phyloP scores from a whole-genome alignment of 1,284 basidiomycete genomes.

The Cerioporus squamosus region DNA sequence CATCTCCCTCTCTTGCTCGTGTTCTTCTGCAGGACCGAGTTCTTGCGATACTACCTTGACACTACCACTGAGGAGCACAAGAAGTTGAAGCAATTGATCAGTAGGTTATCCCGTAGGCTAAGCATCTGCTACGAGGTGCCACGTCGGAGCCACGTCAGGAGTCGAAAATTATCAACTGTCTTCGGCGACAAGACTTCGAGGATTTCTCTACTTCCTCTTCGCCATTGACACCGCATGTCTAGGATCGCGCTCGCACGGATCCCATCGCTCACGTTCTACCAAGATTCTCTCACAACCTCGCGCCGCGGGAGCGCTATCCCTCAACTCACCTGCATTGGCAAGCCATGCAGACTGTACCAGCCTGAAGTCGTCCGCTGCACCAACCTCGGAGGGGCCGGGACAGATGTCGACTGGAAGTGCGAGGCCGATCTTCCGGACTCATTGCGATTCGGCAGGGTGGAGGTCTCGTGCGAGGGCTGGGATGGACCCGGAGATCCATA shows the following conservation, averaged over 20 bases:
- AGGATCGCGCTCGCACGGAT: conserved; percentile 72
- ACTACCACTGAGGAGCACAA: no score
- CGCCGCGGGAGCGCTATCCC: conserved; percentile 71
- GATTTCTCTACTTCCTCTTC: not conserved
- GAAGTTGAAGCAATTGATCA: no score
- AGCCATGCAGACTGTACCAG: conserved; percentile 73
- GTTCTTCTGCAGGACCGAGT: no score
- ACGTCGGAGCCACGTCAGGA: not conserved
- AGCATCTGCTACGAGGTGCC: not conserved
- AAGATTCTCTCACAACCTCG: conserved; percentile 63
- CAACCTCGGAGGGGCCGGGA: conserved; percentile 76
- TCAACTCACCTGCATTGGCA: conserved; percentile 84
- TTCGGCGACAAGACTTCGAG: not conserved
- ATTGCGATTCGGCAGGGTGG: conserved; percentile 80
- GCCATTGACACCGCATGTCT: conserved; percentile 50
- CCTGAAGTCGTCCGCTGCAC: conserved; percentile 89
- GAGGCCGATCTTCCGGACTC: conserved; percentile 86
- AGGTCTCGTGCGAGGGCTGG: conserved; percentile 92
- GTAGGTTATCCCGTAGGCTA: no score
- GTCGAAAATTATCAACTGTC: no score
- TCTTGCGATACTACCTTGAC: no score
- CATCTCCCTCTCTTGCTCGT: no score
- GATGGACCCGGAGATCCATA: conserved; percentile 77
- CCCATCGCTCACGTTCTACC: conserved; percentile 81
- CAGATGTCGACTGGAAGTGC: conserved; percentile 89